phyloP scores from a whole-genome alignment of 495 filamentous ascomycete species.

The Friedmanniomyces simplex region DNA sequence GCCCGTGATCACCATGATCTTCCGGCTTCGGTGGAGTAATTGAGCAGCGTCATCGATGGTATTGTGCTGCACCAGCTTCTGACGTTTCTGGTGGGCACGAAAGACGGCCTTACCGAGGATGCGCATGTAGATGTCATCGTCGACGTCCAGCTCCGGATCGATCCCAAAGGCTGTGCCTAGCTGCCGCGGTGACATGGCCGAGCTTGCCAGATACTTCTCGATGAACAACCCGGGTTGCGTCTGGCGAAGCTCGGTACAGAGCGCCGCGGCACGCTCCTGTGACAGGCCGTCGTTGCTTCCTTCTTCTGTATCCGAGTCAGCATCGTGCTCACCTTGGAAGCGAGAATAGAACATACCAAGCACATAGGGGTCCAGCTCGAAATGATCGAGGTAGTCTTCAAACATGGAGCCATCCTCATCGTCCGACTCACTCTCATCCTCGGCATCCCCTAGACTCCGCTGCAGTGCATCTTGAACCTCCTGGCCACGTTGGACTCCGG shows the following conservation, averaged over 20 bases:
- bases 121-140: slow-evolving; percentile 63
- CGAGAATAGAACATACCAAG: background rate
- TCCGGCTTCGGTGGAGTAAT: slow-evolving; percentile 60
- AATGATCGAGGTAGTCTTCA: slow-evolving; percentile 2
- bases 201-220: slow-evolving; percentile 54
- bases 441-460: background rate
- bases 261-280: background rate
- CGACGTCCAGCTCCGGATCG: slow-evolving; percentile 30
- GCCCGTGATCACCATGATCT: slow-evolving; percentile 89
- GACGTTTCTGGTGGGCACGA: slow-evolving; percentile 72
- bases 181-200: slow-evolving; percentile 59
- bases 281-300: background rate
- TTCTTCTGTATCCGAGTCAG: background rate
- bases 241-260: slow-evolving; percentile 42
- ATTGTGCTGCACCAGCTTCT: slow-evolving; percentile 73
- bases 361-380: slow-evolving; percentile 6
- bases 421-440: background rate
- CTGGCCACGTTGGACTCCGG: background rate
- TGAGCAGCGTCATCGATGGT: slow-evolving; percentile 76
- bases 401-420: slow-evolving; percentile 1
- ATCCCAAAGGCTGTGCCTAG: slow-evolving; percentile 89
- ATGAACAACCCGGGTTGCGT: slow-evolving; percentile 70
- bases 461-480: background rate
- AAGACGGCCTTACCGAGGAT: slow-evolving; percentile 67
- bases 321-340: background rate